Evolutionary conservation across 495 filamentous ascomycete genomes (phyloP), one percentile per base, ranked within the genome.

Genomic region (Aspergillus bertholletiae): DNA sequence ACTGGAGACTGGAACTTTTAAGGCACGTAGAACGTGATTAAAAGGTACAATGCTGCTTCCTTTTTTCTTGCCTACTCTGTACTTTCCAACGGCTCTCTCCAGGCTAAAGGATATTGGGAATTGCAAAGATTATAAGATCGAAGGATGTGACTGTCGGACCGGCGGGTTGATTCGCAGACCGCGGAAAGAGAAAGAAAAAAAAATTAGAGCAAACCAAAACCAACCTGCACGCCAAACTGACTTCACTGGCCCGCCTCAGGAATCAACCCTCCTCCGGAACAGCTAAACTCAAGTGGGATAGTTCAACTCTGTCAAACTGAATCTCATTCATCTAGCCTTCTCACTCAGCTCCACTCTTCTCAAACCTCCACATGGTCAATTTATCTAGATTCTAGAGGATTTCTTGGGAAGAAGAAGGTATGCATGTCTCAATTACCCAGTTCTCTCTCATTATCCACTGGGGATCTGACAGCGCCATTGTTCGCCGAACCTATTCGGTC

Each of bases 31-130:
- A 20, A 34, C 21, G 22, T 12, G n/a, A n/a, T 46, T 59, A 55
- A 48, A 54, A 32, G 64, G 53, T 55, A 46, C 54, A 32, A 49
- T 63, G 51, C 40, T 51, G 47, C 49, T 46, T 53, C 30, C 45
- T 49, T 46, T 60, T 50, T 41, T 46, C 28, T 28, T 54, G 43
- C 49, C 44, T 23, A 12, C 40, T 32, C 47, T 37, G 4, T 37
- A 20, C 44, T 55, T 23, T 49, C 37, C 40, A 30, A n/a, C n/a
- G n/a, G n/a, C n/a, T n/a, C n/a, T n/a, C n/a, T n/a, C n/a, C n/a
- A n/a, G n/a, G n/a, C n/a, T n/a, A n/a, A n/a, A n/a, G n/a, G n/a
- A n/a, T n/a, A n/a, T n/a, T n/a, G n/a, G n/a, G n/a, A n/a, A n/a
- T n/a, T n/a, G n/a, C n/a, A n/a, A n/a, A 37, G 28, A 22, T 13